These are phyloP conservation scores for Periconia macrospinosa DNA, from an alignment of 2,329 filamentous ascomycete species.

Conservation along the genomic window DNA sequence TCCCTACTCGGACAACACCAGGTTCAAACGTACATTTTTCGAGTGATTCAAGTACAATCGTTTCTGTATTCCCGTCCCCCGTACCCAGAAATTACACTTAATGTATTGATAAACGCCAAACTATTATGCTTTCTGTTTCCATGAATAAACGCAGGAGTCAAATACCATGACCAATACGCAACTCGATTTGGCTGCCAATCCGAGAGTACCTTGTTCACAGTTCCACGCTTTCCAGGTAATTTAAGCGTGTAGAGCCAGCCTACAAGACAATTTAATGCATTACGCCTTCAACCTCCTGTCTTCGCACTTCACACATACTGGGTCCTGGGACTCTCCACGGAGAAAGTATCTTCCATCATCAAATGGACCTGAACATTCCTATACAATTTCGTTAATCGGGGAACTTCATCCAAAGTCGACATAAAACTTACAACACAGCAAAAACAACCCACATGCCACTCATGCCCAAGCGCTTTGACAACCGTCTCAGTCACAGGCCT, in stretches of 20 bases:
- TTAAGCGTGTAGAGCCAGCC: background rate
- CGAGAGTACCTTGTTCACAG: background rate
- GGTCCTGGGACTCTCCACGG: conserved; percentile 59
- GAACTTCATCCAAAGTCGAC: background rate
- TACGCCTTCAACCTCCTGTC: conserved; percentile 63
- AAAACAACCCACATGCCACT: conserved; percentile 96
- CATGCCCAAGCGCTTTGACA: conserved; percentile 81
- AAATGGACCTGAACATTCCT: conserved; percentile 64
- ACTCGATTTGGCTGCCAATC: too few species aligned
- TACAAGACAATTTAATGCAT: background rate
- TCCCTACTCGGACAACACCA: too few species aligned
- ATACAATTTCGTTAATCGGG: conserved; percentile 14
- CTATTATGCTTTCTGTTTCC: too few species aligned
- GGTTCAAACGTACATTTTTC: too few species aligned
- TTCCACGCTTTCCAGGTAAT: background rate
- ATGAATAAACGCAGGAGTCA: too few species aligned
- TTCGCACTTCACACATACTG: conserved; percentile 65
- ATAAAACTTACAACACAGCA: conserved; percentile 63
- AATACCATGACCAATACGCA: too few species aligned
- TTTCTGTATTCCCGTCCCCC: too few species aligned
- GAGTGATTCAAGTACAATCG: too few species aligned
- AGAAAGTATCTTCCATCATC: conserved; percentile 66
- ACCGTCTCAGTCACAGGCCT: conserved; percentile 87
- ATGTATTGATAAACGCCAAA: too few species aligned
- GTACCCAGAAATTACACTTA: too few species aligned